phyloP scores from a whole-genome alignment of 495 filamentous ascomycete genomes.

The Talaromyces wortmannii region DNA sequence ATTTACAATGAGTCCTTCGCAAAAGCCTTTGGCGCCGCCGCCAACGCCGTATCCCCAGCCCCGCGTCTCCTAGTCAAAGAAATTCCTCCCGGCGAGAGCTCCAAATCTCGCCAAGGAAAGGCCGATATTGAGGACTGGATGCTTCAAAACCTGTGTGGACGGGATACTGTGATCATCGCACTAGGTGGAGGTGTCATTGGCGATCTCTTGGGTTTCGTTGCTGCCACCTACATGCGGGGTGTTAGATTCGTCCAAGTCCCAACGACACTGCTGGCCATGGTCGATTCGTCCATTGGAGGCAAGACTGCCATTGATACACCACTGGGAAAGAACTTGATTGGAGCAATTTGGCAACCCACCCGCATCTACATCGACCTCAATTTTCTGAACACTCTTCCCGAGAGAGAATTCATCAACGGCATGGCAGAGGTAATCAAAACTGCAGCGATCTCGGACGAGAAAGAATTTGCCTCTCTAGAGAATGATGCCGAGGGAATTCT shows the following conservation, averaged over 20 bases:
- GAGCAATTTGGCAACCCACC: conserved; percentile 92
- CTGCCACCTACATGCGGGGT: conserved; percentile 96
- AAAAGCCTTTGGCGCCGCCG: conserved; percentile 55
- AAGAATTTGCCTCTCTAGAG: conserved; percentile 81
- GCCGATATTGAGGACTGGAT: conserved; percentile 97
- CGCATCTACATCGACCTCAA: conserved; percentile 90
- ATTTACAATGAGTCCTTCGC: conserved; percentile 76
- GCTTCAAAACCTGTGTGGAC: conserved; percentile 79
- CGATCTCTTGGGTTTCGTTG: conserved; percentile 94
- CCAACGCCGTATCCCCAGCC: conserved; percentile 41
- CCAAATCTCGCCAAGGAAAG: conserved; percentile 88
- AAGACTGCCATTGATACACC: conserved; percentile 98
- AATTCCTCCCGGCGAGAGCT: conserved; percentile 86
- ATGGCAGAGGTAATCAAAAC: conserved; percentile 99
- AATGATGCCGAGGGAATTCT: conserved; percentile 70
- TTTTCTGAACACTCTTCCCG: conserved; percentile 87
- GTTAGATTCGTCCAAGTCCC: conserved; percentile 95
- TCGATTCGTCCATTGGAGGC: conserved; percentile 95
- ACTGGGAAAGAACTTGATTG: conserved; percentile 94
- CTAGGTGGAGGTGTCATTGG: conserved; percentile 97
- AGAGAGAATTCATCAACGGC: conserved; percentile 93
- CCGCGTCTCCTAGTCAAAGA: conserved; percentile 75
- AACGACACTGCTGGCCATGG: conserved; percentile 92
- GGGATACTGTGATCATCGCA: conserved; percentile 91
- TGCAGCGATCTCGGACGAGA: conserved; percentile 88